Percentiles rank a stretch among this genome's conserved stretches.
phyloP scores from a whole-genome alignment of 2,329 filamentous ascomycete genomes.

The Diaporthe eres region DNA sequence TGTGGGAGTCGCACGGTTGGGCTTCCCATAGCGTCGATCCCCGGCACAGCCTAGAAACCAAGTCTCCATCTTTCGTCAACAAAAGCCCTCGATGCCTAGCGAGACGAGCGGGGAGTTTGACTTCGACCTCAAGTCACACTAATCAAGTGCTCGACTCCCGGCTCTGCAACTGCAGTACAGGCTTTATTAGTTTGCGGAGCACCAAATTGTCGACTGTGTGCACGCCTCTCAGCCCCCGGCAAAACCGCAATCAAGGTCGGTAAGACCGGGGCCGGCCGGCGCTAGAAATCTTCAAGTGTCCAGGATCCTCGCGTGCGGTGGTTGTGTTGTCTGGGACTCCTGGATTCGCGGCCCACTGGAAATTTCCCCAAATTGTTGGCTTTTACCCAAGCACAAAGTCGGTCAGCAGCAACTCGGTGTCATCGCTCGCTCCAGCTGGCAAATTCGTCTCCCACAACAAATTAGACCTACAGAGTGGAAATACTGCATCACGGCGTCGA shows the following conservation, averaged over 20 bases:
- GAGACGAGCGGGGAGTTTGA: slow-evolving; percentile 23
- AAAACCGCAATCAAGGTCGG: slow-evolving; percentile 33
- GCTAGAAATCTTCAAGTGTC: slow-evolving; percentile 40
- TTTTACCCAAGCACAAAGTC: slow-evolving; percentile 24
- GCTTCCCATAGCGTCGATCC: slow-evolving; percentile 8
- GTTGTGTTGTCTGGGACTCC: neutral
- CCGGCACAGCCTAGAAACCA: slow-evolving; percentile 18
- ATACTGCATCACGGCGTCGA: slow-evolving; percentile 3
- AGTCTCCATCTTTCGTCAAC: slow-evolving; percentile 6
- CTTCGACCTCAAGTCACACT: slow-evolving; percentile 23
- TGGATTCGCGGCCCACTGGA: slow-evolving; percentile 12
- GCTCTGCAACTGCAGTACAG: slow-evolving; percentile 3
- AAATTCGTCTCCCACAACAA: neutral
- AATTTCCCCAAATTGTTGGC: slow-evolving; percentile 6
- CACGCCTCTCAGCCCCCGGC: slow-evolving; percentile 31
- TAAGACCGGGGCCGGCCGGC: slow-evolving; percentile 45
- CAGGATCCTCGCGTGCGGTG: slow-evolving; percentile 20
- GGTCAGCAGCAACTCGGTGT: slow-evolving; percentile 15
- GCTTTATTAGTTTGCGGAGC: slow-evolving; percentile 8
- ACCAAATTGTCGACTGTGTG: slow-evolving; percentile 7
- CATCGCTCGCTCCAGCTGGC: slow-evolving; percentile 14
- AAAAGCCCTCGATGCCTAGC: slow-evolving; percentile 3
- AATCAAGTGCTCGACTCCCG: neutral
- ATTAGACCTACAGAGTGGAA: neutral
- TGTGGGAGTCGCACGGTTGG: neutral